Evolutionary conservation across 2,329 filamentous ascomycete species (phyloP).

Genomic region (Aureobasidium pullulans): DNA sequence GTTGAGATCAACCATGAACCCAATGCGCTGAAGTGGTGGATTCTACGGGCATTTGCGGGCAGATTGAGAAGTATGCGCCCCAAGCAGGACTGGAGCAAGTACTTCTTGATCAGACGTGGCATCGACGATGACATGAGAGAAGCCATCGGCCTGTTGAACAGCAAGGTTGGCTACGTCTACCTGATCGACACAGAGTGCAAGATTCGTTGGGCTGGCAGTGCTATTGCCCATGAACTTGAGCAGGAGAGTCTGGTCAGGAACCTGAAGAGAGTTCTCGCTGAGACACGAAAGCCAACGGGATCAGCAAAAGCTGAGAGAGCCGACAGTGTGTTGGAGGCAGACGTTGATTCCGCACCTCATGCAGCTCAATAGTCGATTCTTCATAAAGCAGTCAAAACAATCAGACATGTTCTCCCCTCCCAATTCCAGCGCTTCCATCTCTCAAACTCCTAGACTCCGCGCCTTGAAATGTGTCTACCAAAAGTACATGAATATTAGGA

Average conservation of each 20-base stretch:
- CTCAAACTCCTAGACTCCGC: background rate
- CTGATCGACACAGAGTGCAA: conserved; percentile 79
- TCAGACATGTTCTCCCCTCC: conserved; percentile 1
- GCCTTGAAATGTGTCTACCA: conserved; percentile 36
- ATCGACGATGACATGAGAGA: conserved; percentile 50
- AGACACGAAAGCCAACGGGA: conserved; percentile 29
- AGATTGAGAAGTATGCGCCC: conserved; percentile 41
- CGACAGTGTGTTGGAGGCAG: conserved; percentile 3
- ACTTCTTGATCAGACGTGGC: conserved; percentile 54
- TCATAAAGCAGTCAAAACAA: background rate
- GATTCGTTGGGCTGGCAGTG: conserved; percentile 91
- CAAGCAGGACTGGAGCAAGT: conserved; percentile 46
- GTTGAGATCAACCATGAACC: conserved; percentile 88
- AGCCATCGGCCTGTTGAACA: conserved; percentile 66
- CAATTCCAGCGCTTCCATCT: background rate
- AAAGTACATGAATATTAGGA: conserved; percentile 76
- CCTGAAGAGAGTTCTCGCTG: conserved; percentile 54
- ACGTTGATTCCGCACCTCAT: background rate
- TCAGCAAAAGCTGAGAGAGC: background rate
- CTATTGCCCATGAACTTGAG: conserved; percentile 58
- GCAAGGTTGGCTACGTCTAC: conserved; percentile 90
- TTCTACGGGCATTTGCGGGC: conserved; percentile 49
- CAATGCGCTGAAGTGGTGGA: conserved; percentile 56
- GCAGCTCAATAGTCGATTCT: background rate
- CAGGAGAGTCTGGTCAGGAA: conserved; percentile 59